Percentiles rank a stretch among this genome's conserved stretches.
These are phyloP conservation scores for Pichia sp. DNA, from an alignment of 1,139 yeast genomes.

Conservation along the genomic window DNA sequence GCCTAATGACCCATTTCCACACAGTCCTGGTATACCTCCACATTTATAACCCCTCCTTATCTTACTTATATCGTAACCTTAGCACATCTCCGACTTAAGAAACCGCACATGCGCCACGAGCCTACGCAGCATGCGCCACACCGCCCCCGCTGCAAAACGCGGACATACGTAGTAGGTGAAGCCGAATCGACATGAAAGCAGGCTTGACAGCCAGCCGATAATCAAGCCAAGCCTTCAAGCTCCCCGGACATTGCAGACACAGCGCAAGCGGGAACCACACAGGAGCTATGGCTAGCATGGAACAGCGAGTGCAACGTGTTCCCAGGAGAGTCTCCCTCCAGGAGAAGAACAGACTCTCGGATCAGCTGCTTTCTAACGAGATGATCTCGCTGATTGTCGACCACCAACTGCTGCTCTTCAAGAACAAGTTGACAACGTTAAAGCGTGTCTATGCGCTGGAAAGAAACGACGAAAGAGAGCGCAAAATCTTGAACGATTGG, in stretches of 20 bases:
- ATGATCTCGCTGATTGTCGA: conserved; percentile 8
- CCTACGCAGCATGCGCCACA: neutral
- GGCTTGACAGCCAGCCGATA: neutral
- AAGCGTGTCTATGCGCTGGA: conserved; percentile 7
- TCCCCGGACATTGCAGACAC: neutral
- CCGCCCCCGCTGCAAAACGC: too few species aligned
- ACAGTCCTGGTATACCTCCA: too few species aligned
- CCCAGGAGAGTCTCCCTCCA: conserved; percentile 11
- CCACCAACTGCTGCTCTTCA: conserved; percentile 8
- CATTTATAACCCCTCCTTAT: too few species aligned
- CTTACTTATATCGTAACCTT: too few species aligned
- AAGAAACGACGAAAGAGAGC: neutral
- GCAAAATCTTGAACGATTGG: conserved; percentile 15
- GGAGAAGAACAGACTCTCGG: conserved; percentile 4
- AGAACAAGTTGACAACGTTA: conserved; percentile 3
- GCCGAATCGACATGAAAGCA: neutral
- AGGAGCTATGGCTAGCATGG: neutral
- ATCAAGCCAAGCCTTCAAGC: neutral
- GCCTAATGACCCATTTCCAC: too few species aligned
- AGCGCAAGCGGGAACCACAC: neutral
- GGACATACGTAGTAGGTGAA: neutral
- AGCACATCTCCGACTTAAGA: too few species aligned
- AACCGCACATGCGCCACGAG: neutral
- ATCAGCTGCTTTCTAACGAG: conserved; percentile 3
- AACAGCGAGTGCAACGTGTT: neutral